phyloP scores from a whole-genome alignment of 2,329 filamentous ascomycete genomes.

The Sporothrix curviconia region DNA sequence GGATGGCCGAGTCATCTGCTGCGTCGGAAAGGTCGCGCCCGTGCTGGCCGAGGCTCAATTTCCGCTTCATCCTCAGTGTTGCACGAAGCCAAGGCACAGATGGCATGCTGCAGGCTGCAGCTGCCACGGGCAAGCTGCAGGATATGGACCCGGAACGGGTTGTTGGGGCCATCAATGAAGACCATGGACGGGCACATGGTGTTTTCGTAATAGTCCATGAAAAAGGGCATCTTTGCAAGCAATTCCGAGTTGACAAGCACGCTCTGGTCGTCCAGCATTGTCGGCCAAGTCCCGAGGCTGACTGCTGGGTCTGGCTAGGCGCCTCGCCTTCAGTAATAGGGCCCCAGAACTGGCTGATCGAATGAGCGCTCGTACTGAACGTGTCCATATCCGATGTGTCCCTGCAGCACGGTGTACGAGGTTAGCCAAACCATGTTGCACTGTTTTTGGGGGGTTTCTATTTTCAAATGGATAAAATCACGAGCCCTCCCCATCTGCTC shows the following conservation, averaged over 20 bases:
- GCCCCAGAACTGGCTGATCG: constrained; percentile 42
- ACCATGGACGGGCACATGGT: constrained; percentile 89
- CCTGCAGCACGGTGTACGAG: no score
- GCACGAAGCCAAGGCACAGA: constrained; percentile 81
- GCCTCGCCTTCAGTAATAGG: constrained; percentile 41
- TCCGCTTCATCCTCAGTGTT: constrained; percentile 81
- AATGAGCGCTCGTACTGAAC: constrained; percentile 45
- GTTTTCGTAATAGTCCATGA: constrained; percentile 90
- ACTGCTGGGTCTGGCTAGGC: constrained; percentile 31
- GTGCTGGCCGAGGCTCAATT: constrained; percentile 54
- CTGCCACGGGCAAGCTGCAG: constrained; percentile 70
- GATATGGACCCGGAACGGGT: constrained; percentile 80
- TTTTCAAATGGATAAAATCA: not conserved
- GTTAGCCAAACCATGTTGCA: not conserved
- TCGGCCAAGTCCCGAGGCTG: constrained; percentile 37
- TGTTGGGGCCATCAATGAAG: constrained; percentile 77
- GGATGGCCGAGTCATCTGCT: constrained; percentile 16
- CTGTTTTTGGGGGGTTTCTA: not conserved
- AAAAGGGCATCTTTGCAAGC: constrained; percentile 73
- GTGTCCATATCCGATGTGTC: constrained; percentile 43
- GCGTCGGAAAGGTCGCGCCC: constrained; percentile 44
- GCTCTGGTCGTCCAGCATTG: constrained; percentile 35
- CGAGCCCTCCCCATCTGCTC: not conserved
- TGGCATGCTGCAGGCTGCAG: constrained; percentile 82
- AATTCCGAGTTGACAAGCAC: constrained; percentile 54